Evolutionary conservation across 1,284 basidiomycete species (phyloP).

Genomic region (Agaricales sp.): DNA sequence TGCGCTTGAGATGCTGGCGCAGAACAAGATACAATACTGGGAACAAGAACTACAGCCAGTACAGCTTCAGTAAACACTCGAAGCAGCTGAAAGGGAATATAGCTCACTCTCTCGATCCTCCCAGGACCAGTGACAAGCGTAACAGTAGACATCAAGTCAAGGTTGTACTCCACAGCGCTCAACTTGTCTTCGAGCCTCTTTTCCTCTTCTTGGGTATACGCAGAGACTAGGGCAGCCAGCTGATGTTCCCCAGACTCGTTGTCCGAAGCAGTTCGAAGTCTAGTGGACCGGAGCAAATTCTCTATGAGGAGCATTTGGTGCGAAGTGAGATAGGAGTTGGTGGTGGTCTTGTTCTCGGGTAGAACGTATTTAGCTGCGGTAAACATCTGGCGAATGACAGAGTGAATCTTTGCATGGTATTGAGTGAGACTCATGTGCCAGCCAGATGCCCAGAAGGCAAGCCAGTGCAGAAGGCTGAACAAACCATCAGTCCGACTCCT

Average conservation of each 20-base stretch:
- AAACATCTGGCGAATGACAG: conserved; percentile 21
- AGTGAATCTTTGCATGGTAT: conserved; percentile 19
- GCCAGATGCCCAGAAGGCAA: conserved; percentile 38
- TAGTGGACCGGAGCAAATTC: conserved; percentile 24
- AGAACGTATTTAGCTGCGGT: conserved; percentile 16
- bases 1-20: conserved; percentile 15
- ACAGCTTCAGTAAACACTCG: conserved; percentile 2
- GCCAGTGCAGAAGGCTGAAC: conserved; percentile 32
- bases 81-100: neutral
- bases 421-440: conserved; percentile 18
- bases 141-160: conserved; percentile 17
- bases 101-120: conserved; percentile 19
- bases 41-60: conserved; percentile 16
- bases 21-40: conserved; percentile 19
- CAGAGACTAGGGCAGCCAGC: conserved; percentile 8
- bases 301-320: conserved; percentile 24
- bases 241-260: conserved; percentile 15
- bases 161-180: conserved; percentile 14
- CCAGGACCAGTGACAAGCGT: conserved; percentile 17
- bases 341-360: conserved; percentile 19
- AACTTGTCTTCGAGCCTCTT: conserved; percentile 14
- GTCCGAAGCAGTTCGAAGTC: conserved; percentile 8
- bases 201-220: conserved; percentile 13
- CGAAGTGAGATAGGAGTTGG: conserved; percentile 26
- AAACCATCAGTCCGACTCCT: neutral